Evolutionary conservation across 1,284 basidiomycete species (phyloP), one percentile per base, ranked within the genome.

Genomic region (Sporisorium scitamineum): DNA sequence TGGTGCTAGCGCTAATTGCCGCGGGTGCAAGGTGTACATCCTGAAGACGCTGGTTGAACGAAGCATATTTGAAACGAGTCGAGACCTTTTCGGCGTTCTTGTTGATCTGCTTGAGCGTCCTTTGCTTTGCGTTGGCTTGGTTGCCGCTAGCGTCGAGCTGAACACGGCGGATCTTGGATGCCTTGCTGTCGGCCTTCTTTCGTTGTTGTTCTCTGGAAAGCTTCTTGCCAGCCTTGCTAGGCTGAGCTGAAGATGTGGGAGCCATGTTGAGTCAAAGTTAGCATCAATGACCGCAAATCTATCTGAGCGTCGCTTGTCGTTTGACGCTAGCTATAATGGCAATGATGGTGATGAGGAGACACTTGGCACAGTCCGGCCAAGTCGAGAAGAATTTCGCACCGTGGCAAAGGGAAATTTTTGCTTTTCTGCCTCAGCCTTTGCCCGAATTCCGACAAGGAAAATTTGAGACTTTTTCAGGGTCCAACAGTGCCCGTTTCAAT

Each of bases 31-130:
- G 79, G 39, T 84, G 80, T 5, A 83, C 78, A 29, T 82, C 60
- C 34, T 80, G 74, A 45, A 85, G 80, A 8, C 83, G 78, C 59
- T 85, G 81, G 56, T 84, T 84, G 80, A 85, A 85, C 22, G 84
- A 85, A 37, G 78, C 76, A 61, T 85, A 85, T 42, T 75, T 64
- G 58, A 80, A 84, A 32, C 65, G 59, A 31, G 63, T 70, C 48
- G 64, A 64, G 60, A 77, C 67, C 57, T 70, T 77, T 41, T 73
- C 70, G 2, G 52, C 66, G 18, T 68, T 63, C 60, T 73, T 69
- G 51, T 77, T 76, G 66, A 77, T 77, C 66, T 66, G 66, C 45
- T 73, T 73, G 56, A 77, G 70, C 26, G 75, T 70, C 61, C 67
- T 73, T 54, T 77, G 75, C 60, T 63, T 73, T 27, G 64, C 63